Evolutionary conservation across 306 rosid species (phyloP), one percentile per base, ranked within the genome.

Genomic region (Ziziphus jujuba): DNA sequence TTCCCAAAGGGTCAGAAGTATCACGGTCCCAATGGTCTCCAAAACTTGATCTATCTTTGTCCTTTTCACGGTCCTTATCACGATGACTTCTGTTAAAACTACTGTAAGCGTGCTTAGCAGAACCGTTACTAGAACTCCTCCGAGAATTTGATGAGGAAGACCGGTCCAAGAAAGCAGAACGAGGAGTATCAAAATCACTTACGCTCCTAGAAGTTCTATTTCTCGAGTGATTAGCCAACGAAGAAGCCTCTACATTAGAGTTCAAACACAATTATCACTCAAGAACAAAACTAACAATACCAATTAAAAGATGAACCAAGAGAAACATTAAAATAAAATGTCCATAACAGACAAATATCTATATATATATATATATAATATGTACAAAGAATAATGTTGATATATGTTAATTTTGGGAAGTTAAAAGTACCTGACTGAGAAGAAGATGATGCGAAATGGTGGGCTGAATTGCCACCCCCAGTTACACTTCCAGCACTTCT

Each of bases 61-160:
- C 99, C 81, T 91, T 88, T 21, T 93, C 98, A 20, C 93, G 97
- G 72, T 92, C 98, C 83, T 90, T 92, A 49, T 92, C 98, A 56
- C 96, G 96, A 75, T 93, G 91, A 70, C 84, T 83, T 84, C 99
- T 86, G 76, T 80, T 88, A 78, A 95, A 90, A 75, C 92, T 95
- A 82, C 99, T 87, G 65, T 95, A 95, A 8, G 97, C 96, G 82
- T 95, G 90, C 84, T 95, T 95, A 60, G 95, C 86, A 82, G 89
- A 85, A 75, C 96, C 99, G 61, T 90, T 95, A 70, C 75, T 77
- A 35, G 91, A 79, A 80, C 77, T 59, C 86, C 88, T 87, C 74
- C 97, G 82, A 54, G 99, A 79, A 80, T 85, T 90, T 11, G 96
- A 81, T 20, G 97, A 86, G 60, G 89, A 88, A 53, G 96, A 57